Percentiles rank a stretch among this genome's conserved stretches.
phyloP scores from a whole-genome alignment of 2,329 filamentous ascomycete species.

The Epichloe bromicola region DNA sequence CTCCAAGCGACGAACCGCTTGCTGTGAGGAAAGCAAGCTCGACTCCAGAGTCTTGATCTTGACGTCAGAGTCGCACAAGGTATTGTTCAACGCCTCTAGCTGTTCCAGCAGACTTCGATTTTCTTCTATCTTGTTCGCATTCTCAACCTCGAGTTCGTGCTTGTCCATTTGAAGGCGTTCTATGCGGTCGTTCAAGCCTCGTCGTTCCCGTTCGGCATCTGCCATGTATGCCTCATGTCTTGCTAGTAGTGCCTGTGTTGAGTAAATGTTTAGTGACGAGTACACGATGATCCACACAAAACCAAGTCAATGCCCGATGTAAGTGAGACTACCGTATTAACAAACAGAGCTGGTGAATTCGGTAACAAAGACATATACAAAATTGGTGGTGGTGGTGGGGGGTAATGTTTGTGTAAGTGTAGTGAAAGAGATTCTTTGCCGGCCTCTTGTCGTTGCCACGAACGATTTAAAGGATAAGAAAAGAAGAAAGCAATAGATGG shows the following conservation, averaged over 20 bases:
- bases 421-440: neutral
- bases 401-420: neutral
- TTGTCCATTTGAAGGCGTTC: slow-evolving; percentile 65
- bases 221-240: slow-evolving; percentile 92
- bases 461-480: neutral
- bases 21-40: slow-evolving; percentile 63
- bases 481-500: neutral
- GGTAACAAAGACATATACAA: neutral
- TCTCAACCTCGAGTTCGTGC: slow-evolving; percentile 58
- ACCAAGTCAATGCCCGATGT: neutral
- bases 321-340: neutral
- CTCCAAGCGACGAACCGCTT: slow-evolving; percentile 63
- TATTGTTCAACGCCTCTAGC: slow-evolving; percentile 69
- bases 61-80: slow-evolving; percentile 66
- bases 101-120: slow-evolving; percentile 72
- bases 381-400: too few relatives aligned
- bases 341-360: neutral
- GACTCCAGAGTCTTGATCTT: slow-evolving; percentile 67
- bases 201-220: slow-evolving; percentile 76
- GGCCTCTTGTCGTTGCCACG: neutral
- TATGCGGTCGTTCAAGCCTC: slow-evolving; percentile 58
- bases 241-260: slow-evolving; percentile 70
- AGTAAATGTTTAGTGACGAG: slow-evolving; percentile 54
- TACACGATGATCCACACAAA: slow-evolving; percentile 7
- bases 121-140: slow-evolving; percentile 67